Conservation (phyloP, 2,329 filamentous ascomycete genomes). For the Alternaria longipes region DNA sequence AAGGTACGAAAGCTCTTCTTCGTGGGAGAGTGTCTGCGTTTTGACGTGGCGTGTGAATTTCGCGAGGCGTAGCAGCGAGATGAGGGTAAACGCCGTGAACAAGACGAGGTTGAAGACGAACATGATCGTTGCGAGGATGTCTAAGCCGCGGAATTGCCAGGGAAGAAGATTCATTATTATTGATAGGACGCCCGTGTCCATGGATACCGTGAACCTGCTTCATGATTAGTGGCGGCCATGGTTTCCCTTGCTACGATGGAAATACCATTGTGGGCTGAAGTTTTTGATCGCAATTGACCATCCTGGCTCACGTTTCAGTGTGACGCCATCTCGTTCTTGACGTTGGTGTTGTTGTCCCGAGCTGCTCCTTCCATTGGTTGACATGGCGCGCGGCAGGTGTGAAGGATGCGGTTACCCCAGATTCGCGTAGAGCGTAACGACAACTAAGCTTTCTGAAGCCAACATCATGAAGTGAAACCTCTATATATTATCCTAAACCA, state of each 20-base stretch:
- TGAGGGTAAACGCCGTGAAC: conserved; percentile 19
- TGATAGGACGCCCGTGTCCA: conserved; percentile 66
- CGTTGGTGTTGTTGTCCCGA: not conserved
- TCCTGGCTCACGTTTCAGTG: conserved; percentile 15
- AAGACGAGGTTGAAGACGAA: conserved; percentile 29
- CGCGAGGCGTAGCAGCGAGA: conserved; percentile 19
- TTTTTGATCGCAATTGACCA: conserved; percentile 28
- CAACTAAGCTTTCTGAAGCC: not conserved
- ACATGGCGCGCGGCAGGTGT: not conserved
- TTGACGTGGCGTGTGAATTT: conserved; percentile 16
- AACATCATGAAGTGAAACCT: not conserved
- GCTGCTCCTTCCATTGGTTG: not conserved
- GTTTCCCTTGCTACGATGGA: not conserved
- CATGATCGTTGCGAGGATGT: conserved; percentile 24
- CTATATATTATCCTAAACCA: not conserved
- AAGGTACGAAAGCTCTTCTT: conserved; percentile 73
- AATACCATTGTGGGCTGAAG: conserved; percentile 28
- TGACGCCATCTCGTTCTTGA: not conserved
- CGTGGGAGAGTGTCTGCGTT: conserved; percentile 61
- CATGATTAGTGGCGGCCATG: not conserved
- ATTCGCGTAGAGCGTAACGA: not conserved
- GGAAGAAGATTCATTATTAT: conserved; percentile 66
- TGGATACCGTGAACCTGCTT: conserved; percentile 47
- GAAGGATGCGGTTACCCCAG: not conserved
- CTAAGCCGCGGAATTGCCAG: conserved; percentile 66